Conservation (phyloP, 2,329 filamentous ascomycete genomes). For the Aspergillus ustus region DNA sequence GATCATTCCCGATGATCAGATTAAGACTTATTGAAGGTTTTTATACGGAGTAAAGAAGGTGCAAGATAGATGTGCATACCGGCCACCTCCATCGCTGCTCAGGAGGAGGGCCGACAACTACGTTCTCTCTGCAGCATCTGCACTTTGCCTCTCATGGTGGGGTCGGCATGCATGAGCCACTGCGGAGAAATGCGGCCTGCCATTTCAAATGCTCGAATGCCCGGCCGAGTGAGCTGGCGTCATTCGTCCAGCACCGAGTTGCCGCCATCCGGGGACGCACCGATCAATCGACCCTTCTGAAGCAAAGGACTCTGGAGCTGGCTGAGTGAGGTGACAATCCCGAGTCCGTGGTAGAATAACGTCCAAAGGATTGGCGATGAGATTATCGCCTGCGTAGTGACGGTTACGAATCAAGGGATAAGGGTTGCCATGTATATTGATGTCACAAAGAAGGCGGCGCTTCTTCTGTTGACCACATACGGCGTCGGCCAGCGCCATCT, state of each 20-base stretch:
- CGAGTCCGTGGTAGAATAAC: not conserved
- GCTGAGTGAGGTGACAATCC: not conserved
- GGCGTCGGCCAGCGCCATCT: not conserved
- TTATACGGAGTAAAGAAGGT: not conserved
- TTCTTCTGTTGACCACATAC: conserved; percentile 10
- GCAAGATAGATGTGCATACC: conserved; percentile 9
- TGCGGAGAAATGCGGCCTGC: conserved; percentile 29
- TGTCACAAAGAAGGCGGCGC: not conserved
- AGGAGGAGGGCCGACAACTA: not conserved
- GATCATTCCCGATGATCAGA: conserved; percentile 20
- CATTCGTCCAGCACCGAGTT: conserved; percentile 19
- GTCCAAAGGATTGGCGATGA: not conserved
- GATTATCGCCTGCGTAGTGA: not conserved
- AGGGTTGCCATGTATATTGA: conserved; percentile 1
- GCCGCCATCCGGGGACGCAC: not conserved
- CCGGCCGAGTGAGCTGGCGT: conserved; percentile 24
- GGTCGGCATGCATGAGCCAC: conserved; percentile 23
- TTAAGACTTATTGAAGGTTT: not conserved
- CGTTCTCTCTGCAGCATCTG: conserved; percentile 10
- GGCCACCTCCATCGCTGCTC: not conserved
- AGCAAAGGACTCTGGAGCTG: not conserved
- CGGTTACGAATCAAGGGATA: conserved; percentile 7
- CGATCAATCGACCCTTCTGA: not conserved
- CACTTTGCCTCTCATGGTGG: conserved; percentile 10
- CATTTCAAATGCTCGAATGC: conserved; percentile 20